Percentiles rank a stretch among this genome's conserved stretches.
Conservation (phyloP, 768 basidiomycete genomes). For the Saitozyma sp. region DNA sequence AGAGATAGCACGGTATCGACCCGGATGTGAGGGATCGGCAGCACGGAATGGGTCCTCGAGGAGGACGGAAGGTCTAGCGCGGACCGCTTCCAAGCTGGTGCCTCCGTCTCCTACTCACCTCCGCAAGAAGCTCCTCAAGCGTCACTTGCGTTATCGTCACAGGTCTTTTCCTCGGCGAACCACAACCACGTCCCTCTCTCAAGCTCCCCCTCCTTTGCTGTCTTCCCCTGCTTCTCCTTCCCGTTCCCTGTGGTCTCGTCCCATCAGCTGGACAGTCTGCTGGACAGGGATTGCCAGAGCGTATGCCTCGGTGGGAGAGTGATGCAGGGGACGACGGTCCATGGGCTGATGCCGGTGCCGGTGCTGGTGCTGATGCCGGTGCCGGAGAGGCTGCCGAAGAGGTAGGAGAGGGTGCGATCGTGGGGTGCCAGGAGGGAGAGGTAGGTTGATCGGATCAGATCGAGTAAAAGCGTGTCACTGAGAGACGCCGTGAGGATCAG, state of each 20-base stretch:
- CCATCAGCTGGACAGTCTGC: not conserved
- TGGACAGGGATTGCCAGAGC: too few species aligned
- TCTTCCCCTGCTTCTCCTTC: constrained; percentile 20
- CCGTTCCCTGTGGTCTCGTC: not conserved
- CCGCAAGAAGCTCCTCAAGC: too few species aligned
- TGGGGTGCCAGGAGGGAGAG: constrained; percentile 30
- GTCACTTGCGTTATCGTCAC: too few species aligned
- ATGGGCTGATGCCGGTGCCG: not conserved
- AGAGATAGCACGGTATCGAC: too few species aligned
- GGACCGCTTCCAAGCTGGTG: too few species aligned
- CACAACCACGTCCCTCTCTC: constrained; percentile 41
- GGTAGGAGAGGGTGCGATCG: constrained; percentile 14
- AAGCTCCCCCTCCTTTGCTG: constrained; percentile 29
- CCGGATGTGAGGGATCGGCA: too few species aligned
- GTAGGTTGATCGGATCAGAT: constrained; percentile 21
- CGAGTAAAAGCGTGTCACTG: constrained; percentile 31
- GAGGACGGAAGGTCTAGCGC: too few species aligned
- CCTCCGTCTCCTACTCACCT: too few species aligned
- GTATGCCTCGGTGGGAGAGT: not conserved
- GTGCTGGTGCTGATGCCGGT: too few species aligned
- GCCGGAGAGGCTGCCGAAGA: constrained; percentile 22
- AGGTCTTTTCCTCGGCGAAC: too few species aligned
- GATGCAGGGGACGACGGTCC: not conserved
- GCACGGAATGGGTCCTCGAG: too few species aligned
- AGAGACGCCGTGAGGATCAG: constrained; percentile 25